Conservation (phyloP, 345 rosid species). For the Anacardium occidentale region DNA sequence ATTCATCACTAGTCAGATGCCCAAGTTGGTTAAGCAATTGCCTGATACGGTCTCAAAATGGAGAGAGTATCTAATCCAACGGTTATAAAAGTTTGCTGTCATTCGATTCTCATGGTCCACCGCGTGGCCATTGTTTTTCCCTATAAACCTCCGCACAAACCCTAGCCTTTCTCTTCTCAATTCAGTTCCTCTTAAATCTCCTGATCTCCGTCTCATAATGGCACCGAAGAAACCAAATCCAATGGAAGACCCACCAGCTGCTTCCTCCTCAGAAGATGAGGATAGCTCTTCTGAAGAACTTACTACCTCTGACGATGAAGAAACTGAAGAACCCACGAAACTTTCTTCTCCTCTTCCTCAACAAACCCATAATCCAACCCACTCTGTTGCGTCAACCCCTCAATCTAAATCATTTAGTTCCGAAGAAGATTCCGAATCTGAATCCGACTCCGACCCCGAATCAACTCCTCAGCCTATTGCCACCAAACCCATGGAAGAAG, state of each 20-base stretch:
- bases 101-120: not conserved
- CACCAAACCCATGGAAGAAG: constrained; percentile 30
- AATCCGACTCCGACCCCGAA: constrained; percentile 24
- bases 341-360: constrained; percentile 4
- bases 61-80: not conserved
- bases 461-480: constrained; percentile 26
- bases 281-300: constrained; percentile 20
- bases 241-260: constrained; percentile 30
- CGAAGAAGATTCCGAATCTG: constrained; percentile 24
- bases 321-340: not conserved
- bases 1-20: no score
- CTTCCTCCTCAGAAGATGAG: constrained; percentile 29
- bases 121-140: not conserved
- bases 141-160: not conserved
- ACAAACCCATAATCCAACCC: not conserved
- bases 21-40: no score
- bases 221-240: constrained; percentile 33
- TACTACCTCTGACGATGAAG: not conserved
- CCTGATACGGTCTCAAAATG: not conserved
- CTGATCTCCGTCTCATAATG: constrained; percentile 11
- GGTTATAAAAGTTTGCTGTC: not conserved
- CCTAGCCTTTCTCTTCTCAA: constrained; percentile 3
- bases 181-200: not conserved
- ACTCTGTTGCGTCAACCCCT: not conserved
- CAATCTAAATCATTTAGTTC: constrained; percentile 18